phyloP scores from a whole-genome alignment of 192 early-diverging fungal genomes.

The Podila minutissima region DNA sequence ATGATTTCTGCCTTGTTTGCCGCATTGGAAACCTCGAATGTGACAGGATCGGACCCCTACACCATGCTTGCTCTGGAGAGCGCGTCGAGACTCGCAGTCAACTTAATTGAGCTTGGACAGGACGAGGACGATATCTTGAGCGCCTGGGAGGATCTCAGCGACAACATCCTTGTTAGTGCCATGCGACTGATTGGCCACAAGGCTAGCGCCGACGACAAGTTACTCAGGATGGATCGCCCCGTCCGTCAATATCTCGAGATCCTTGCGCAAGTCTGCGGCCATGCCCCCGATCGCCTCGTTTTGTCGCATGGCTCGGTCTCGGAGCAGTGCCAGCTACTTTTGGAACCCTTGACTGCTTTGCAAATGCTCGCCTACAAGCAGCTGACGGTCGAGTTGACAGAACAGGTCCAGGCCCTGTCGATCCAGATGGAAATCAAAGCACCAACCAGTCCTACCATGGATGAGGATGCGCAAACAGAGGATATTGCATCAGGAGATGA shows the following conservation, averaged over 20 bases:
- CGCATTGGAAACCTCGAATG: conserved; percentile 7
- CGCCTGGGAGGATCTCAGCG: conserved; percentile 44
- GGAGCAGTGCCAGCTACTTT: conserved; percentile 40
- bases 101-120: conserved; percentile 34
- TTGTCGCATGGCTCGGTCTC: conserved; percentile 33
- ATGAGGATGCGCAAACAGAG: conserved; percentile 1
- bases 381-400: conserved; percentile 28
- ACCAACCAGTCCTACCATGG: conserved; percentile 20
- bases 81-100: conserved; percentile 9
- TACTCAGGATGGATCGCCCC: conserved; percentile 37
- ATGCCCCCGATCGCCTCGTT: conserved; percentile 21
- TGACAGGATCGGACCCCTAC: background rate
- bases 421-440: conserved; percentile 46
- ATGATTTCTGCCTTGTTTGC: conserved; percentile 11
- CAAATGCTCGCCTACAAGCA: conserved; percentile 49
- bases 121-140: conserved; percentile 44
- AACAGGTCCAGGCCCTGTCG: conserved; percentile 32
- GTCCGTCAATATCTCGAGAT: conserved; percentile 33
- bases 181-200: conserved; percentile 36
- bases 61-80: conserved; percentile 23
- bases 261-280: conserved; percentile 21
- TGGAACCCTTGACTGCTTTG: conserved; percentile 18
- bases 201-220: background rate
- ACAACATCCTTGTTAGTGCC: conserved; percentile 19
- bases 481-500: background rate